These are phyloP conservation scores for Sarocladium kiliense DNA, from an alignment of 2,329 filamentous ascomycete species.

Conservation along the genomic window DNA sequence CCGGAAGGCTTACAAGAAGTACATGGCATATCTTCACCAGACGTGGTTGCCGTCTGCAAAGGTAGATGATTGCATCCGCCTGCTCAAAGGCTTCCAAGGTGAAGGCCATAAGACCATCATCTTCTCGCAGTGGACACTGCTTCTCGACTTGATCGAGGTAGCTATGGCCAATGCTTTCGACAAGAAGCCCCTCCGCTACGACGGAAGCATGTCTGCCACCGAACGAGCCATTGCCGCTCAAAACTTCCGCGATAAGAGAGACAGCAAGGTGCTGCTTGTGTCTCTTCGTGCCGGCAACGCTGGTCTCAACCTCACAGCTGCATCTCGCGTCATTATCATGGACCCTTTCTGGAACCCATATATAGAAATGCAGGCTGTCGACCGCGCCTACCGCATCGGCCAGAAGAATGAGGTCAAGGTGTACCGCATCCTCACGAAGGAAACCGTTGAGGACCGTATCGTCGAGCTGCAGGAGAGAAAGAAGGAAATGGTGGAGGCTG, in stretches of 20 bases:
- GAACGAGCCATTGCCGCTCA: conserved; percentile 65
- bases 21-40: conserved; percentile 62
- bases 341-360: conserved; percentile 95
- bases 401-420: conserved; percentile 70
- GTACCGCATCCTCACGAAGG: conserved; percentile 70
- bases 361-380: conserved; percentile 87
- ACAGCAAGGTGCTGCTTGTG: conserved; percentile 72
- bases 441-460: conserved; percentile 86
- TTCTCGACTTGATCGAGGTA: conserved; percentile 67
- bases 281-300: conserved; percentile 77
- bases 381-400: conserved; percentile 83
- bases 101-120: conserved; percentile 64
- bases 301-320: conserved; percentile 78
- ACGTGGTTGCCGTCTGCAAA: conserved; percentile 76
- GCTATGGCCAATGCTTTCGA: conserved; percentile 54
- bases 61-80: conserved; percentile 70
- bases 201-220: conserved; percentile 70
- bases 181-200: conserved; percentile 65
- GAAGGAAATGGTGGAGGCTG: conserved; percentile 68
- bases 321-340: conserved; percentile 81
- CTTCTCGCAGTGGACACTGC: conserved; percentile 74
- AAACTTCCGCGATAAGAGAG: conserved; percentile 58
- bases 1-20: conserved; percentile 59
- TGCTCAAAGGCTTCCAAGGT: conserved; percentile 62
- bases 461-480: conserved; percentile 74